Conservation (phyloP, 2,329 filamentous ascomycete species). For the Aphanoascus verrucosus region DNA sequence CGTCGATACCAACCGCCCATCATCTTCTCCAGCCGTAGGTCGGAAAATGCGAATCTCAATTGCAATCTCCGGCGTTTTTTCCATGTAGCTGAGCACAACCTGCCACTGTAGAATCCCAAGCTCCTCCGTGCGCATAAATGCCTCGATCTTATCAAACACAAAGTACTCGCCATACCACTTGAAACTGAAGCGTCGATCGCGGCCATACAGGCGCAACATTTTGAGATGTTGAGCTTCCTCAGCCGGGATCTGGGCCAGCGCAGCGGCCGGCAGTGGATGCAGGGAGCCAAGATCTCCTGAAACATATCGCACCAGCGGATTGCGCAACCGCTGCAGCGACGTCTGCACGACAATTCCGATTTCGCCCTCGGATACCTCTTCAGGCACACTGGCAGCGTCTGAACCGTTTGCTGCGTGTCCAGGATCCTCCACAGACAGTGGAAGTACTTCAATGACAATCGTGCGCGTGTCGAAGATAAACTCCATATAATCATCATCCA, state of each 20-base stretch:
- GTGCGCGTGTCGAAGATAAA: constrained; percentile 33
- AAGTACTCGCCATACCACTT: constrained; percentile 33
- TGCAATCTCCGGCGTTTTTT: constrained; percentile 8
- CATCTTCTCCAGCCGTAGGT: neutral
- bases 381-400: neutral
- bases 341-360: constrained; percentile 35
- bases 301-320: constrained; percentile 38
- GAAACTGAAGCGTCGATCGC: constrained; percentile 38
- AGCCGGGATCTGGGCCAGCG: constrained; percentile 16
- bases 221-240: constrained; percentile 21
- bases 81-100: constrained; percentile 23
- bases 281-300: constrained; percentile 37
- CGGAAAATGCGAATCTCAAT: constrained; percentile 19
- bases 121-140: constrained; percentile 18
- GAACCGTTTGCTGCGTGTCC: neutral
- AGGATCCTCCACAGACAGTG: constrained; percentile 15
- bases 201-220: constrained; percentile 33
- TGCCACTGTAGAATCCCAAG: constrained; percentile 37
- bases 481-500: constrained; percentile 20
- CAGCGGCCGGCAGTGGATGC: constrained; percentile 24
- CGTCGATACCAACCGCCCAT: neutral
- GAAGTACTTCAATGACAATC: constrained; percentile 32
- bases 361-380: constrained; percentile 23
- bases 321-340: constrained; percentile 33
- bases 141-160: constrained; percentile 26